Conservation (phyloP, 2,329 filamentous ascomycete species). For the Aspergillus sp. region DNA sequence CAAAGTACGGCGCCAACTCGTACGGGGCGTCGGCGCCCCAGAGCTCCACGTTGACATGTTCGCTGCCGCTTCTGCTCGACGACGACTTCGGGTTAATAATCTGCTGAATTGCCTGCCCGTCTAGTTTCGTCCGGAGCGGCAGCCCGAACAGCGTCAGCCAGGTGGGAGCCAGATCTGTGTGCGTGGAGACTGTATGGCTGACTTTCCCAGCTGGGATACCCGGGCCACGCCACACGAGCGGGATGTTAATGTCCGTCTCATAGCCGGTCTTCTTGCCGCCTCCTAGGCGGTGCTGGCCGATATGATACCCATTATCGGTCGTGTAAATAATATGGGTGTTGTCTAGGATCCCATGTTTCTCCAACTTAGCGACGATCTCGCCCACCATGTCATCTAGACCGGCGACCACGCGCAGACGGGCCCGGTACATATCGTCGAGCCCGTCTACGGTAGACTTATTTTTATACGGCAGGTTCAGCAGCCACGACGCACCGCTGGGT, state of each 20-base stretch:
- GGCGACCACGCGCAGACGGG: slow-evolving; percentile 39
- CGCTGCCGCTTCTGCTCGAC: slow-evolving; percentile 24
- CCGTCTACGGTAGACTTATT: slow-evolving; percentile 37
- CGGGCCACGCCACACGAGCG: slow-evolving; percentile 49
- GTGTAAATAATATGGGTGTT: slow-evolving; percentile 51
- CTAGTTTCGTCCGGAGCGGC: slow-evolving; percentile 41
- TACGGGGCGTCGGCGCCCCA: slow-evolving; percentile 38
- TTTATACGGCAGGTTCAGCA: slow-evolving; percentile 31
- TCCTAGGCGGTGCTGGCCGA: slow-evolving; percentile 46
- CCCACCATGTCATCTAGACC: slow-evolving; percentile 45
- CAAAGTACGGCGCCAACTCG: too few species aligned
- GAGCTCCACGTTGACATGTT: slow-evolving; percentile 51
- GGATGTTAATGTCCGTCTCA: slow-evolving; percentile 50
- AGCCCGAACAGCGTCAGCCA: slow-evolving; percentile 36
- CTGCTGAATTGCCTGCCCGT: slow-evolving; percentile 47
- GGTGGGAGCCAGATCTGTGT: slow-evolving; percentile 55
- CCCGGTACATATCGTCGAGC: slow-evolving; percentile 42
- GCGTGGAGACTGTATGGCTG: slow-evolving; percentile 43
- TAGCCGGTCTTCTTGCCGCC: slow-evolving; percentile 48
- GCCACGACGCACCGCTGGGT: slow-evolving; percentile 36
- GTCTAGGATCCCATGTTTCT: slow-evolving; percentile 30
- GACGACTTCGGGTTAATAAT: slow-evolving; percentile 26
- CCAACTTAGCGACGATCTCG: slow-evolving; percentile 30
- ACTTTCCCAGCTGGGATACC: slow-evolving; percentile 36
- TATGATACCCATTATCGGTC: slow-evolving; percentile 50